Evolutionary conservation across 768 basidiomycete genomes (phyloP).

Genomic region (Macrolepiota albuminosa): DNA sequence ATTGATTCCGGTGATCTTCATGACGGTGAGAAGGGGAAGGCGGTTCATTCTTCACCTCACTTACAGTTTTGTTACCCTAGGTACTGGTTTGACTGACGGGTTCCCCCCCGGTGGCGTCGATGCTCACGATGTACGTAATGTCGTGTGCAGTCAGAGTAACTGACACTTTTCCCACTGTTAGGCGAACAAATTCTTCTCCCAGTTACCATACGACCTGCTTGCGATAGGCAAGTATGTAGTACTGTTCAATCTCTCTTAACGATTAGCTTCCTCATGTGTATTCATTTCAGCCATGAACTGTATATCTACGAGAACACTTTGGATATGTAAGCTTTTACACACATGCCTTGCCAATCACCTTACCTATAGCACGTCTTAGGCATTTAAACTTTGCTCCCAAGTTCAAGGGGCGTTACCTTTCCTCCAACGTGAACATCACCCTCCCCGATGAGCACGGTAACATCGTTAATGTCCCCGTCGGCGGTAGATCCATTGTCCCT

Average conservation of each 20-base stretch:
- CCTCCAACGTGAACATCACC: conserved; percentile 85
- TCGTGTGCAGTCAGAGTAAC: background rate
- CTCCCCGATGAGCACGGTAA: conserved; percentile 34
- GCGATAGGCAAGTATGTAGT: conserved; percentile 74
- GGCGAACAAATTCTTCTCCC: conserved; percentile 70
- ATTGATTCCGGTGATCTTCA: conserved; percentile 78
- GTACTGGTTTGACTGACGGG: conserved; percentile 76
- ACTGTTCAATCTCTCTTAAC: too few relatives aligned
- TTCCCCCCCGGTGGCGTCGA: conserved; percentile 67
- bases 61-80: conserved; percentile 24
- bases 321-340: conserved; percentile 47
- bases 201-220: conserved; percentile 77
- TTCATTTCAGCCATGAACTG: conserved; percentile 66
- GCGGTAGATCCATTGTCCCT: conserved; percentile 20
- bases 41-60: background rate
- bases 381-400: conserved; percentile 60
- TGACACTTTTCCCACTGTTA: conserved; percentile 18
- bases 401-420: conserved; percentile 70
- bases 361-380: conserved; percentile 24
- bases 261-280: conserved; percentile 40
- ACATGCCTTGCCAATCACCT: background rate
- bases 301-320: conserved; percentile 64
- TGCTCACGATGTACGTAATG: conserved; percentile 56
- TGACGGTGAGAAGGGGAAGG: conserved; percentile 38
- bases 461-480: conserved; percentile 31